Evolutionary conservation across 371 early-diverging fungal genomes (phyloP).

Genomic region (Rhizopus delemar): DNA sequence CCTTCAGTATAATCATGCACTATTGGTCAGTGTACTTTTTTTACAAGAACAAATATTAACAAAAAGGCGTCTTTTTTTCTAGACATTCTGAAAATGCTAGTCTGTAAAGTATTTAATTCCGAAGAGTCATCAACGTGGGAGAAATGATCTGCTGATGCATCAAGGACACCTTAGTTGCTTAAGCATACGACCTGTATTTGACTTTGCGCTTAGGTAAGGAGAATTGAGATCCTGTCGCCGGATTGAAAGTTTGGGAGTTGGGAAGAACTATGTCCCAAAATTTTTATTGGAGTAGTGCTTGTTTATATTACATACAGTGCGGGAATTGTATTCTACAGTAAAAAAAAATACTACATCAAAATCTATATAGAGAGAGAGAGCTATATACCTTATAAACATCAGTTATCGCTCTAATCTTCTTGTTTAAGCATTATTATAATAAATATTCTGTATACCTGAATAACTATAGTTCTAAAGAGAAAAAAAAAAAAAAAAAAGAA

Average conservation of each 20-base stretch:
- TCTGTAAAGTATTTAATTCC: background rate
- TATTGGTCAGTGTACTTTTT: conserved; percentile 14
- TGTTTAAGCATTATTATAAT: no score
- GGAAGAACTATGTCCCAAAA: conserved; percentile 4
- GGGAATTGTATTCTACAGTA: no score
- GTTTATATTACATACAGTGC: no score
- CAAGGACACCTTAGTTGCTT: background rate
- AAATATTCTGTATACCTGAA: no score
- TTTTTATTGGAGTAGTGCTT: no score
- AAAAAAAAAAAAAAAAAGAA: no score
- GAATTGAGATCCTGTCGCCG: background rate
- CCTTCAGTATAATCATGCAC: conserved; percentile 3
- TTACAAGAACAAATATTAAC: background rate
- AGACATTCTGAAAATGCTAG: background rate
- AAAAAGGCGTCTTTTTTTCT: conserved; percentile 1
- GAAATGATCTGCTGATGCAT: background rate
- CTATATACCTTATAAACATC: no score
- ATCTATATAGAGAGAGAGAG: no score
- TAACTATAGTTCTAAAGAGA: no score
- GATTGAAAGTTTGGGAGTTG: background rate
- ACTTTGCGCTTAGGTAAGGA: background rate
- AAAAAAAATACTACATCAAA: no score
- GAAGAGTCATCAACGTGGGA: background rate
- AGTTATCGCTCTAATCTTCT: no score
- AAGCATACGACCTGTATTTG: background rate